phyloP scores from a whole-genome alignment of 257 asterid genomes.

The Salvia miltiorrhiza region DNA sequence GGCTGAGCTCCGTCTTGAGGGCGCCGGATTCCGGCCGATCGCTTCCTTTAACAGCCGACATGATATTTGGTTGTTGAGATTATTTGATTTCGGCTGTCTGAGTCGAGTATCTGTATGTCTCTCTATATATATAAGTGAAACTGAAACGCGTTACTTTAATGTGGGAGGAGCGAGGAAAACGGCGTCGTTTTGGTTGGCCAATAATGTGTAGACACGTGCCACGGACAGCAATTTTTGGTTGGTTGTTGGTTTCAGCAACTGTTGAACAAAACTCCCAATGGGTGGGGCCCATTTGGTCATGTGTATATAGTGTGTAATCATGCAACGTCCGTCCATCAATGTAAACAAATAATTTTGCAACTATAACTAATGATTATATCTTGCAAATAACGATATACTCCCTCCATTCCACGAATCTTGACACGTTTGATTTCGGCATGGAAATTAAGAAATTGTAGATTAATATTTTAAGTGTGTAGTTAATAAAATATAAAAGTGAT shows the following conservation, averaged over 20 bases:
- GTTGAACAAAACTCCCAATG: neutral
- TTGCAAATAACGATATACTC: too few species aligned
- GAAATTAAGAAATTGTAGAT: too few species aligned
- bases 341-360: too few species aligned
- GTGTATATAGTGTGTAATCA: neutral
- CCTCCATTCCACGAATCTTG: too few species aligned
- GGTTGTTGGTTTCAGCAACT: neutral
- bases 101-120: neutral
- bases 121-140: neutral
- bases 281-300: too few species aligned
- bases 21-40: constrained; percentile 34
- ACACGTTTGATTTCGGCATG: too few species aligned
- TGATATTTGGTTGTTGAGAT: neutral
- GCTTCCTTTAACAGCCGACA: constrained; percentile 20
- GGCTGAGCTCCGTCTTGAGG: constrained; percentile 64
- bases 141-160: constrained; percentile 1
- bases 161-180: neutral
- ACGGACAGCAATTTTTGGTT: constrained; percentile 9
- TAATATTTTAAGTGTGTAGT: too few species aligned
- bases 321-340: neutral
- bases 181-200: constrained; percentile 12
- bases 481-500: too few species aligned
- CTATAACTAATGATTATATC: too few species aligned
- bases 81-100: neutral
- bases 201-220: constrained; percentile 14